A percentile compares a stretch with the other conserved stretches of the same genome.
Evolutionary conservation across 139 green algal species (phyloP).

Genomic region (Desmodesmus armatus): DNA sequence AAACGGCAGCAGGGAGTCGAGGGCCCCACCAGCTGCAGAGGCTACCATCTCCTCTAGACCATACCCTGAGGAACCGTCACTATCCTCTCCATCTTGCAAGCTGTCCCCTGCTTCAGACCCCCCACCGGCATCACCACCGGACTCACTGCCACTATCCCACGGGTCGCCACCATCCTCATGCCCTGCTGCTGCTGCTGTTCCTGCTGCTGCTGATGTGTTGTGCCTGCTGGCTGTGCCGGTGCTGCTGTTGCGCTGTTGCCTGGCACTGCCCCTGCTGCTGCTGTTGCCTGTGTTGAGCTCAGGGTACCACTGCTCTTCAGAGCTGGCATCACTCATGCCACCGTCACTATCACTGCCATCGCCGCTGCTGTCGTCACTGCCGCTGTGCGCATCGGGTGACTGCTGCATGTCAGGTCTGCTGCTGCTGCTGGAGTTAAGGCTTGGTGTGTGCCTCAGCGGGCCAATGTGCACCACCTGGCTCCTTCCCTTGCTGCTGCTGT

Average conservation of each 20-base stretch:
- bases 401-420: neutral
- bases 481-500: neutral
- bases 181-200: too few relatives aligned
- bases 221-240: neutral
- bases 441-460: neutral
- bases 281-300: too few relatives aligned
- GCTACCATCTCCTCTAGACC: neutral
- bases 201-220: neutral
- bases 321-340: neutral
- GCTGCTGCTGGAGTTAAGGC: neutral
- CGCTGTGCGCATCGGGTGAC: neutral
- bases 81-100: neutral
- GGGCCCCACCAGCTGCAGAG: neutral
- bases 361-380: neutral
- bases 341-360: neutral
- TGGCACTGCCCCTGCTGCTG: neutral
- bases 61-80: neutral
- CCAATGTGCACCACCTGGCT: neutral
- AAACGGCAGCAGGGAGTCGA: conserved; percentile 10
- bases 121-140: neutral
- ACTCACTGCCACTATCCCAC: neutral
- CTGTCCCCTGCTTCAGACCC: too few relatives aligned
- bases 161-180: neutral
- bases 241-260: neutral
- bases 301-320: too few relatives aligned